phyloP scores from a whole-genome alignment of 345 rosid species.

The Salix suchowensis region DNA sequence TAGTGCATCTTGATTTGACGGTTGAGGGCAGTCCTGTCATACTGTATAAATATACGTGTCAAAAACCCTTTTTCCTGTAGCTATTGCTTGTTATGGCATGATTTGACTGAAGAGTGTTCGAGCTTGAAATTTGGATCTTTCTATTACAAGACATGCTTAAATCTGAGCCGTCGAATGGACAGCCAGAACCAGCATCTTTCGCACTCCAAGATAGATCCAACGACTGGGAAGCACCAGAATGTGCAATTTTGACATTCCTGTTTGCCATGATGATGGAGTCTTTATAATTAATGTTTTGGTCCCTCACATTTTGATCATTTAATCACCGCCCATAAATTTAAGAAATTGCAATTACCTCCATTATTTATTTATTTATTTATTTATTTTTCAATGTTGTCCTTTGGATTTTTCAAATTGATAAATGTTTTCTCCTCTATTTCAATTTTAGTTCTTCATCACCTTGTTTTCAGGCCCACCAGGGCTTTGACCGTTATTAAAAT shows the following conservation, averaged over 20 bases:
- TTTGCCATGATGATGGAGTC: neutral
- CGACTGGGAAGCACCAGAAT: conserved; percentile 16
- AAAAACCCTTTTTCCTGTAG: accelerated
- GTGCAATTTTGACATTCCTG: neutral
- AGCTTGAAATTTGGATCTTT: neutral
- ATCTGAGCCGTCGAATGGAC: conserved; percentile 4
- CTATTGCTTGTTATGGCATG: conserved; percentile 2
- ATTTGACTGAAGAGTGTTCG: conserved; percentile 7
- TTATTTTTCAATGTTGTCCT: too few species aligned
- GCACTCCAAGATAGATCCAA: conserved; percentile 1
- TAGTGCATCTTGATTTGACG: conserved; percentile 24
- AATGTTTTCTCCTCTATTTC: too few species aligned
- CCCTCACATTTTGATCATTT: neutral
- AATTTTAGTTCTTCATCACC: too few species aligned
- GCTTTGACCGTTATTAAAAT: too few species aligned
- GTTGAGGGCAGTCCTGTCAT: conserved; percentile 16
- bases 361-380: too few species aligned
- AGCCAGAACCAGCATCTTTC: neutral
- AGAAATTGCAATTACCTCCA: neutral
- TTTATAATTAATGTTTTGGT: neutral
- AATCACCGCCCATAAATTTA: neutral
- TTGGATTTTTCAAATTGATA: too few species aligned
- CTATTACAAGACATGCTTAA: neutral
- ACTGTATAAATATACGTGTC: neutral
- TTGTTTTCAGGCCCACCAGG: too few species aligned